phyloP scores from a whole-genome alignment of 305 asterid genomes.

The Fraxinus velutina region DNA sequence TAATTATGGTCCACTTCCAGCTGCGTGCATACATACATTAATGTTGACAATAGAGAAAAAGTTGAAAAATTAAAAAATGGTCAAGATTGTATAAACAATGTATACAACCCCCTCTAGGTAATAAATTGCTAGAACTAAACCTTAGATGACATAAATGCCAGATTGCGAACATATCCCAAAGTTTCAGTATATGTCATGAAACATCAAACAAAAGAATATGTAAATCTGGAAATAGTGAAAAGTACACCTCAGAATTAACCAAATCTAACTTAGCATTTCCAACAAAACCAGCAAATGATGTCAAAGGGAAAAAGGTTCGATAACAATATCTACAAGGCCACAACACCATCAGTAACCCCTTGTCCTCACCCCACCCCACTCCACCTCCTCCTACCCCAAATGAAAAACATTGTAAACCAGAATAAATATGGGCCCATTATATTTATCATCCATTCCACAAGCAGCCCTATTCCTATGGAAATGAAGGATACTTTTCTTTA shows the following conservation, averaged over 20 bases:
- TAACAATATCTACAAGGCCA: not conserved
- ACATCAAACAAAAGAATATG: not conserved
- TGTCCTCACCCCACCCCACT: not conserved
- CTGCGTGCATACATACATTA: not conserved
- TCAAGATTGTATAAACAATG: not conserved
- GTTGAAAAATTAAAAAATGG: not conserved
- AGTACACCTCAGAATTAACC: not conserved
- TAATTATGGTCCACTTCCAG: not conserved
- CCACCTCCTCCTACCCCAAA: not conserved
- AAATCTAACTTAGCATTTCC: not conserved
- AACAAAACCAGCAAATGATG: not conserved
- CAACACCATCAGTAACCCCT: not conserved
- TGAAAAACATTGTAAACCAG: not conserved
- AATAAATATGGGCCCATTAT: not conserved
- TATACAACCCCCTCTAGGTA: not conserved
- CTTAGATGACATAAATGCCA: not conserved
- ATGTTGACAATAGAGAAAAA: not conserved
- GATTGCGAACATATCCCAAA: not conserved
- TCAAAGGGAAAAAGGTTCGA: not conserved
- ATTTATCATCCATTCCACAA: not conserved
- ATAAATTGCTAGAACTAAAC: not conserved
- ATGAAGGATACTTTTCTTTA: not conserved
- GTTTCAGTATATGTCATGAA: not conserved
- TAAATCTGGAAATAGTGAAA: not conserved
- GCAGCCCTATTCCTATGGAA: not conserved